Evolutionary conservation across 257 asterid genomes (phyloP), one percentile per base, ranked within the genome.

Genomic region (Orobanche coerulescens): DNA sequence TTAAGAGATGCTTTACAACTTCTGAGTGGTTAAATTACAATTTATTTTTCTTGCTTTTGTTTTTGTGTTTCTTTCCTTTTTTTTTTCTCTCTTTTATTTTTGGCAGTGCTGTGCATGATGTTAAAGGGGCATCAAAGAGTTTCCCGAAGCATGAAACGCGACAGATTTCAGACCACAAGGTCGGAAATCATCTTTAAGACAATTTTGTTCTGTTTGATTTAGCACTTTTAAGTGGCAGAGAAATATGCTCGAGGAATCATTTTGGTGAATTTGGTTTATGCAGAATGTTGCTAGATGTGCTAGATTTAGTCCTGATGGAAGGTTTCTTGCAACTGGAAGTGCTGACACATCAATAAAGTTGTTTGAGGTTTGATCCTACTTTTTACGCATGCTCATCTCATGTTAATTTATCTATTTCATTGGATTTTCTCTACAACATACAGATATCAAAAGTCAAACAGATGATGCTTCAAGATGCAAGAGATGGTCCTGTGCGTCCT

Each of bases 141-240:
- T 81, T 88, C 13, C 79, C 92, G 22, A 88, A 83, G 81, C 94
- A 85, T 57, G 96, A 88, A 74, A 71, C 82, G 13, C 79, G 90
- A 13, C 84, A 81, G 56, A 75, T 88, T 69, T 85, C 96, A 52
- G 96, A 88, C 69, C 96, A 88, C 86, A 88, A 88, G 94, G 96
- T 88, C 63, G 40, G 78, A 19, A 34, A 61, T 61, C 67, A 37
- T 46, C 55, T 25, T 47, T 37, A 55, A 64, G 36, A 37, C 68
- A 54, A 66, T 69, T 49, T 44, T 62, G 56, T 60, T 52, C 42
- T 59, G 10, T 62, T 66, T 60, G 18, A 51, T 26, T 71, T 26
- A 57, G 15, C 40, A 46, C 19, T 50, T 33, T n/a, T 23, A 36
- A 36, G 39, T 30, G 54, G 58, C 48, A 28, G 62, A 18, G n/a